Conservation (phyloP, 2,329 filamentous ascomycete genomes). For the Hymenoscyphus albidus region DNA sequence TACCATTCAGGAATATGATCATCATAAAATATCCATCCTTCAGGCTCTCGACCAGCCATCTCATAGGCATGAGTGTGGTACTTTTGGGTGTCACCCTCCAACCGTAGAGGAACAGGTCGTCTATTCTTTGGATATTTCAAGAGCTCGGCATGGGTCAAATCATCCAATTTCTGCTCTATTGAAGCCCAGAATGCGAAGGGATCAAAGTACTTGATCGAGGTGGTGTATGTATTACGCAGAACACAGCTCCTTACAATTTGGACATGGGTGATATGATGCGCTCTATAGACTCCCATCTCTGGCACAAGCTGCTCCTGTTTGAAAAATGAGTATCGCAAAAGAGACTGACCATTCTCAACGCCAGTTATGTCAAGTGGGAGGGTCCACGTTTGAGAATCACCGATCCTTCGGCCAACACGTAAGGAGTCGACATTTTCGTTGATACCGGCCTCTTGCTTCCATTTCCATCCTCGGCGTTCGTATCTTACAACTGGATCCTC, state of each 20-base stretch:
- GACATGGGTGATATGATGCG: background rate
- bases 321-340: background rate
- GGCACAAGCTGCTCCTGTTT: background rate
- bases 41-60: background rate
- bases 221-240: background rate
- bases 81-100: background rate
- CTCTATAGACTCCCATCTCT: too few relatives aligned
- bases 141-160: background rate
- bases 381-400: background rate
- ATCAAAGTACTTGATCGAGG: background rate
- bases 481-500: background rate
- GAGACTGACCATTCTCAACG: background rate
- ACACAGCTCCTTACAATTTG: background rate
- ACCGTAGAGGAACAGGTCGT: background rate
- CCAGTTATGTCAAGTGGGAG: background rate
- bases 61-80: background rate
- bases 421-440: background rate
- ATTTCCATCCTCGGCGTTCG: background rate
- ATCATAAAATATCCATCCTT: constrained; percentile 1
- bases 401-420: background rate
- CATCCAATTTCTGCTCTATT: background rate
- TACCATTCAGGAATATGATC: background rate
- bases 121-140: background rate
- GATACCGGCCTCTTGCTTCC: background rate
- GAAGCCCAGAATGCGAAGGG: background rate